Evolutionary conservation across 1,284 basidiomycete species (phyloP), one percentile per base, ranked within the genome.

Genomic region (Microbotryum lychnidis-dioicae): DNA sequence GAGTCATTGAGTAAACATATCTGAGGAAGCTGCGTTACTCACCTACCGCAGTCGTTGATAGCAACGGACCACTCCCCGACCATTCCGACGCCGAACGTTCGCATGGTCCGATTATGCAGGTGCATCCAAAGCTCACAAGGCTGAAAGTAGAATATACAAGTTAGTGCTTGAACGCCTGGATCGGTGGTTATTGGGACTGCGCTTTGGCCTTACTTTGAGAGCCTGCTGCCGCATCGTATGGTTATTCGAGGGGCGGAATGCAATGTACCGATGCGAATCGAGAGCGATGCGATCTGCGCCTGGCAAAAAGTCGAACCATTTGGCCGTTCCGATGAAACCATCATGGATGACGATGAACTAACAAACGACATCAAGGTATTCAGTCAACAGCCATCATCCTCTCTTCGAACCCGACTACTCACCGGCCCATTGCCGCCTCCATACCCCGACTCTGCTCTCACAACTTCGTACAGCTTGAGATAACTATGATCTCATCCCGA

Each of bases 281-380:
- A 94, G 77, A 23, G 83, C 77, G 56, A 86, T 75, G 60, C 88
- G 87, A 70, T 86, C 87, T 4, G 81, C 84, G 82, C 87, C 58
- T 5, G 51, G 51, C 51, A 53, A 33, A 48, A 62, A 71, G 16
- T 64, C 70, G 52, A 42, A 48, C 70, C 70, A 71, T 12, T 46
- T 46, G 10, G 50, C 50, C n/a, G 14, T 14, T 12, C 37, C 37
- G 37, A 65, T 64, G 65, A 69, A 69, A 16, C 65, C 67, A 44
- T 69, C 67, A 52, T 67, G 65, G 49, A 64, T 48, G 7, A 45
- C 57, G 31, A 69, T 54, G 31, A 55, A 12, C 4, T 42, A 18
- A 12, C 12, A 18, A 12, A 18, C 14, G 37, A 14, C 37, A 42
- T 42, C 37, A 14, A 18, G 37, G 37, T 1, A 42, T 14, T 42